Evolutionary conservation across 169 alveolate species (phyloP).

Genomic region (Plasmodium fragile): DNA sequence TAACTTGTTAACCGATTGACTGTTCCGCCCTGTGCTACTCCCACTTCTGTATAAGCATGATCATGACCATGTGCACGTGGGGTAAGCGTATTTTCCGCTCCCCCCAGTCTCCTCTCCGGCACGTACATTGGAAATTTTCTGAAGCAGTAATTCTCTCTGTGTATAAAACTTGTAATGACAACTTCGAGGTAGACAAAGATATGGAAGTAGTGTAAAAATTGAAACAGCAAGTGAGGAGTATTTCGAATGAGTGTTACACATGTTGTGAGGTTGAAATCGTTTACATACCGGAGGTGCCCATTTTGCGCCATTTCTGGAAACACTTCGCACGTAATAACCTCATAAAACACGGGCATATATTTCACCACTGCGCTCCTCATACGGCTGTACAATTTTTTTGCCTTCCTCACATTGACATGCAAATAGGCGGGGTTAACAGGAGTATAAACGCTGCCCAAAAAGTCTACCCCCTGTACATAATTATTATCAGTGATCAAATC

Average conservation of each 20-base stretch:
- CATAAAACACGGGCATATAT: conserved; percentile 4
- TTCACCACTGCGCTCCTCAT: conserved; percentile 21
- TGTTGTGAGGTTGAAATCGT: not conserved
- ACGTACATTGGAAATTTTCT: conserved; percentile 23
- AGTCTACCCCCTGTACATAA: conserved; percentile 8
- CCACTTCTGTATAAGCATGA: not conserved
- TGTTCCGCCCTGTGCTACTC: not conserved
- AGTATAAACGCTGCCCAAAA: not conserved
- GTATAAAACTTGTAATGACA: conserved; percentile 21
- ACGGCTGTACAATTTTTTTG: conserved; percentile 42
- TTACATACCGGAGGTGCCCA: not conserved
- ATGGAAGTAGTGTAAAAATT: conserved; percentile 41
- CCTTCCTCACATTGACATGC: conserved; percentile 38
- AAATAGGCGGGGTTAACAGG: conserved; percentile 1
- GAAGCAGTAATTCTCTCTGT: conserved; percentile 20
- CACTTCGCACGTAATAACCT: not conserved
- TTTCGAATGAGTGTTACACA: conserved; percentile 6
- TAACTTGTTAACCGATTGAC: not conserved
- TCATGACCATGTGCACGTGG: not conserved
- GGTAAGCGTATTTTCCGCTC: not conserved
- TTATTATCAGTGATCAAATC: conserved; percentile 22
- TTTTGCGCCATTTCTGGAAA: not conserved
- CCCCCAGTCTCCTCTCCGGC: not conserved
- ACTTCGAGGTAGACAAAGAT: conserved; percentile 36
- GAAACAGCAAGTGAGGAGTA: conserved; percentile 1